phyloP scores from a whole-genome alignment of 768 basidiomycete species.

The Symmetrospora coprosmae region DNA sequence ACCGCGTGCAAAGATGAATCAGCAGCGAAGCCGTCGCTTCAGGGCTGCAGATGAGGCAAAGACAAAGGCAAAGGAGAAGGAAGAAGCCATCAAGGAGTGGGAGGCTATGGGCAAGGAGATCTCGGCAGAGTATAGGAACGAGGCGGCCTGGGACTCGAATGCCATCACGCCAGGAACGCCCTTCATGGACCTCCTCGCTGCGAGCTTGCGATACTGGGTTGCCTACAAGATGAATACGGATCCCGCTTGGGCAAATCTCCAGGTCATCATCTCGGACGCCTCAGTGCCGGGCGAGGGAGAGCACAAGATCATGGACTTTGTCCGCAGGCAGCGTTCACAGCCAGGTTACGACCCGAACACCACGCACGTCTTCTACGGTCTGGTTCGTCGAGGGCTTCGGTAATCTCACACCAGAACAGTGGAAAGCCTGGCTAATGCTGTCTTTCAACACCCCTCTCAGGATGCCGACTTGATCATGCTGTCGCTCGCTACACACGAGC shows the following conservation, averaged over 20 bases:
- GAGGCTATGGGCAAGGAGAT: conserved; percentile 34
- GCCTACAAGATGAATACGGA: conserved; percentile 87
- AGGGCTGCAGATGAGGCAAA: conserved; percentile 86
- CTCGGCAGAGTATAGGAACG: conserved; percentile 62
- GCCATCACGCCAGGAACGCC: conserved; percentile 97
- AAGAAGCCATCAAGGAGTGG: conserved; percentile 76
- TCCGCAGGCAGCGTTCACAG: conserved; percentile 73
- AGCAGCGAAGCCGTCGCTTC: conserved; percentile 93
- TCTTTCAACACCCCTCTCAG: conserved; percentile 32
- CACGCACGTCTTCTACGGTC: conserved; percentile 87
- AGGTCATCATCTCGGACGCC: conserved; percentile 93
- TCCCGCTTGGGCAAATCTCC: conserved; percentile 85
- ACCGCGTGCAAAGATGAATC: conserved; percentile 98
- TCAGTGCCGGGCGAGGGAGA: conserved; percentile 97
- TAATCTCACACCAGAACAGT: background rate
- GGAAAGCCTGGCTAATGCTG: background rate
- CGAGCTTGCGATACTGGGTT: conserved; percentile 87
- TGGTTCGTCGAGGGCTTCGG: conserved; percentile 45
- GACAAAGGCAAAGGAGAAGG: conserved; percentile 75
- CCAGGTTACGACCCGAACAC: conserved; percentile 89
- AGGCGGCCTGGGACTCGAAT: conserved; percentile 90
- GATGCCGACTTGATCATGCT: conserved; percentile 99
- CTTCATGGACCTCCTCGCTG: conserved; percentile 85
- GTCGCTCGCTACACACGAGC: conserved; percentile 91
- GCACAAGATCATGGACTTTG: conserved; percentile 99